Evolutionary conservation across 2,329 filamentous ascomycete genomes (phyloP).

Genomic region (Diaporthe capsici): DNA sequence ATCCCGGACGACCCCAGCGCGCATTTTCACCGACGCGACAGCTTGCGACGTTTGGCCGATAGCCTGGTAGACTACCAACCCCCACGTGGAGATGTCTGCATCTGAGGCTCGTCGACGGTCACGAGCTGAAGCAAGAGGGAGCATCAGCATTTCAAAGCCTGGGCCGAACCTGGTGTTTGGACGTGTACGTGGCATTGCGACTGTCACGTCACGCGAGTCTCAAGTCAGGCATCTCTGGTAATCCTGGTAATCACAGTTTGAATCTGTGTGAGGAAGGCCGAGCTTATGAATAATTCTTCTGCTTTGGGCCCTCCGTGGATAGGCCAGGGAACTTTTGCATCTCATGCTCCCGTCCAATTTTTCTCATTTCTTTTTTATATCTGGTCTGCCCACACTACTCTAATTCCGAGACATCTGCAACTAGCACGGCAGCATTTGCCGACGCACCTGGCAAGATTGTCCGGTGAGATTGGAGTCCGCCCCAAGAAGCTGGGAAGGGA

Average conservation of each 20-base stretch:
- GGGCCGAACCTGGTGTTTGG: not conserved
- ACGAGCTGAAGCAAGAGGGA: not conserved
- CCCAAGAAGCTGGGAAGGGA: not conserved
- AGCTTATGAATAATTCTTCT: not conserved
- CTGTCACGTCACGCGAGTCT: not conserved
- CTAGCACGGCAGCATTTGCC: slow-evolving; percentile 7
- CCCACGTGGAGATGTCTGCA: not conserved
- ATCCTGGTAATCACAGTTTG: not conserved
- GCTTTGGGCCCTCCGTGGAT: not conserved
- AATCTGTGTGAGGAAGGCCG: not conserved
- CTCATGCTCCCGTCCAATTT: not conserved
- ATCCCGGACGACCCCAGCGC: not conserved
- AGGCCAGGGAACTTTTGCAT: not conserved
- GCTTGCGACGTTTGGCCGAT: not conserved
- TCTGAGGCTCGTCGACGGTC: not conserved
- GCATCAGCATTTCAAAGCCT: no score
- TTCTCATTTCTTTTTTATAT: not conserved
- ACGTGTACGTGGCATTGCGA: not conserved
- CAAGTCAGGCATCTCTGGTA: slow-evolving; percentile 1
- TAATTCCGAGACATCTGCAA: slow-evolving; percentile 3
- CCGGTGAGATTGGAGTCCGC: not conserved
- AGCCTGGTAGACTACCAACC: not conserved
- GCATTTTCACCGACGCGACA: not conserved
- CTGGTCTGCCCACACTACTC: not conserved
- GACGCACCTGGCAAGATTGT: not conserved